Evolutionary conservation across 306 rosid species (phyloP).

Genomic region (Lathyrus tuberosus): DNA sequence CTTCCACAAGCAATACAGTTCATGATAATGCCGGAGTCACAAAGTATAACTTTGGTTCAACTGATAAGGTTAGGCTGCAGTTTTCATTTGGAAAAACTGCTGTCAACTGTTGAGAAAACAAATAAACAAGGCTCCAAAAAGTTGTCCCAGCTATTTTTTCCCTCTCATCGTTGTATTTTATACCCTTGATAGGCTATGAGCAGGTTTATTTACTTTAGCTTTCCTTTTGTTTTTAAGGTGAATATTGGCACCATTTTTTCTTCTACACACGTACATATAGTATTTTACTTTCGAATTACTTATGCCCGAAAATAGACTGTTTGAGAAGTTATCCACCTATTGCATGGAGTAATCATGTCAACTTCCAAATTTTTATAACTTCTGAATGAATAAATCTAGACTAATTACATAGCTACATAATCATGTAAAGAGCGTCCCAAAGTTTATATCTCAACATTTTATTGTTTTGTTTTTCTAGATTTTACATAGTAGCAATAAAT

Average conservation of each 20-base stretch:
- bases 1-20: constrained; percentile 63
- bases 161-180: constrained; percentile 15
- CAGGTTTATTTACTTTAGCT: neutral
- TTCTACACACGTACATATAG: neutral
- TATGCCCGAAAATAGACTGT: neutral
- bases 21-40: constrained; percentile 49
- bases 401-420: too few species aligned
- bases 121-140: neutral
- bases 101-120: constrained; percentile 51
- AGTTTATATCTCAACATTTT: too few species aligned
- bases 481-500: too few species aligned
- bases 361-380: too few species aligned
- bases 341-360: too few species aligned
- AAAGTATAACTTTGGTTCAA: constrained; percentile 75
- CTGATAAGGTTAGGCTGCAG: constrained; percentile 51
- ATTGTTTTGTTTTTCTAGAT: too few species aligned
- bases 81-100: constrained; percentile 61
- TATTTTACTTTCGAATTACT: neutral
- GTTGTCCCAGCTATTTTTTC: neutral
- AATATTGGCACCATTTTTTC: neutral
- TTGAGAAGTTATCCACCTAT: neutral
- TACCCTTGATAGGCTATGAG: neutral
- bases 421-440: too few species aligned
- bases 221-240: constrained; percentile 10
- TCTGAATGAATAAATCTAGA: too few species aligned